These are phyloP conservation scores for Endoconidiophora laricicola DNA, from an alignment of 2,329 filamentous ascomycete genomes.

Conservation along the genomic window DNA sequence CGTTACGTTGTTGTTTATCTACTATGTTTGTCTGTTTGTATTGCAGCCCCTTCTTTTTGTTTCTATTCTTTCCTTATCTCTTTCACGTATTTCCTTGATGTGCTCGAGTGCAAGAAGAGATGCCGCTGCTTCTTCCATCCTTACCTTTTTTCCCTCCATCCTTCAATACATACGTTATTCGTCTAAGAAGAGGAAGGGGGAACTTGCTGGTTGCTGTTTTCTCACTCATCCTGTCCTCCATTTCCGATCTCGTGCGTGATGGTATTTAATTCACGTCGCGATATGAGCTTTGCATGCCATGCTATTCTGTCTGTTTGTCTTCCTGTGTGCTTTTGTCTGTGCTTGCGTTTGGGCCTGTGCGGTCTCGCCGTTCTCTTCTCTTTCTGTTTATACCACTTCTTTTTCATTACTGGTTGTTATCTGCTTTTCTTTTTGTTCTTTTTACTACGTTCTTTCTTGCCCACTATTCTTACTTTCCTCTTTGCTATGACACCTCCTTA, in stretches of 20 bases:
- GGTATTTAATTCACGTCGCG: conserved; percentile 3
- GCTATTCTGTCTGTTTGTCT: conserved; percentile 7
- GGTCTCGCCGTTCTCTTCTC: conserved; percentile 1
- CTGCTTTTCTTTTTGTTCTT: conserved; percentile 2
- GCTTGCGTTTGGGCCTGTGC: background rate
- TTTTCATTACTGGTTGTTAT: conserved; percentile 7
- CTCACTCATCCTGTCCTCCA: background rate
- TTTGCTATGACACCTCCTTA: background rate
- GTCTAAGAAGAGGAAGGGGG: background rate
- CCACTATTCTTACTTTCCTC: conserved; percentile 3
- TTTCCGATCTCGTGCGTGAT: conserved; percentile 5
- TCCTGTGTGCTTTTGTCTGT: conserved; percentile 1
- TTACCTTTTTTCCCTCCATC: background rate
- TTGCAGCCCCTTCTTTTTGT: background rate
- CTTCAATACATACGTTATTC: background rate
- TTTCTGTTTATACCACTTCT: conserved; percentile 11
- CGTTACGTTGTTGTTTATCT: background rate
- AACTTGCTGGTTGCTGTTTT: too few species aligned
- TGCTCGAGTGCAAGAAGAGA: background rate
- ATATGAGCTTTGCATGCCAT: conserved; percentile 14
- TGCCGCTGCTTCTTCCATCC: background rate
- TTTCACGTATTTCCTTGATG: background rate
- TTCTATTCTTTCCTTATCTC: background rate
- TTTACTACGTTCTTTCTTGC: background rate
- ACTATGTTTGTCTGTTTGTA: background rate